These are phyloP conservation scores for Oenanthe javanica DNA, from an alignment of 140 eudicot species.

Conservation along the genomic window DNA sequence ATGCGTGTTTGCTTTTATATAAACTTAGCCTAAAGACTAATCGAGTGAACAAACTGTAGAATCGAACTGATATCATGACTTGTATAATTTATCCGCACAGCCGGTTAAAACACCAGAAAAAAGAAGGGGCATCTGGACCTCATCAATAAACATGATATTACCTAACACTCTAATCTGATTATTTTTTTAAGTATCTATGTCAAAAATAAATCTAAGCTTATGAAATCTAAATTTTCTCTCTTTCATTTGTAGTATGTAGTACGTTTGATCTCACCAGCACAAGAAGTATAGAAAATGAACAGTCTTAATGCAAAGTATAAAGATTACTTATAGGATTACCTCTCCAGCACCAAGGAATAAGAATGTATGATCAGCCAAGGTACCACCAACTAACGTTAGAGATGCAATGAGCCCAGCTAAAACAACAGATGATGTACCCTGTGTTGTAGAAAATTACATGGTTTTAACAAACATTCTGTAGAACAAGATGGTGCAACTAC, in stretches of 20 bases:
- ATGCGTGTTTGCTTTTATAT: background rate
- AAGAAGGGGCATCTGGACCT: background rate
- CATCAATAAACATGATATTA: background rate
- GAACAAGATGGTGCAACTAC: background rate
- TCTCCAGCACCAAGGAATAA: constrained; percentile 97
- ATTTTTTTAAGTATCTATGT: background rate
- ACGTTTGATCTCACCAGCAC: background rate
- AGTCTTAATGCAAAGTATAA: background rate
- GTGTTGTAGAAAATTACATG: constrained; percentile 15
- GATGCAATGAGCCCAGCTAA: constrained; percentile 78
- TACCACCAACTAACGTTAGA: constrained; percentile 60
- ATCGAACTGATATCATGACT: background rate
- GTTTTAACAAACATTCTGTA: background rate
- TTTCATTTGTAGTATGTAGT: background rate
- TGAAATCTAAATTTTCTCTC: background rate
- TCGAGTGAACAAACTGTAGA: background rate
- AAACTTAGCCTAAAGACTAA: background rate
- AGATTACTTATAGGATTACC: constrained; percentile 27
- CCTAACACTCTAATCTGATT: background rate
- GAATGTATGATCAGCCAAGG: constrained; percentile 70
- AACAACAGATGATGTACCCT: constrained; percentile 97
- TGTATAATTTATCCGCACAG: background rate
- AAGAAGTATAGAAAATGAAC: background rate
- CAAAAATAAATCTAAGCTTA: background rate
- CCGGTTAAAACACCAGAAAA: background rate